Evolutionary conservation across 2,329 filamentous ascomycete species (phyloP).

Genomic region (Pseudogymnoascus sp.): DNA sequence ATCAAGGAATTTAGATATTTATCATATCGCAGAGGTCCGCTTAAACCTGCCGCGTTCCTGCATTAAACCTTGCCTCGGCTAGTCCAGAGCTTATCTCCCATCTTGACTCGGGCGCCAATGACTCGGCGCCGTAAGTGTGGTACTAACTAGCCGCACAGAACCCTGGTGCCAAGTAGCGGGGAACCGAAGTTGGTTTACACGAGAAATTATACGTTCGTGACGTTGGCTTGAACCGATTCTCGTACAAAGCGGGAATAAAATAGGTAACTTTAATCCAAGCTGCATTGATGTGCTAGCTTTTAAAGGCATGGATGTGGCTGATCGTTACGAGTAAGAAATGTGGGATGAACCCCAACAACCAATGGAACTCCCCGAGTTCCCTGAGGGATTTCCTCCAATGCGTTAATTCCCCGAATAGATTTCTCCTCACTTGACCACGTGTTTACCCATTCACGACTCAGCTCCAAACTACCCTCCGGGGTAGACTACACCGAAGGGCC

Average conservation of each 20-base stretch:
- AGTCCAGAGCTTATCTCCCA: not conserved
- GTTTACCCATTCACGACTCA: not conserved
- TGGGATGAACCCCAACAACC: not conserved
- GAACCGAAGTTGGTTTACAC: not conserved
- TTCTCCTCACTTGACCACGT: not conserved
- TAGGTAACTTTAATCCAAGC: not conserved
- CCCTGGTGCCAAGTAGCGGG: not conserved
- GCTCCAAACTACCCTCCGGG: not conserved
- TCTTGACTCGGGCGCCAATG: not conserved
- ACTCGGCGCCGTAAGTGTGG: not conserved
- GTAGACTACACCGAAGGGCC: not conserved
- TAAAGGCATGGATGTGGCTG: not conserved
- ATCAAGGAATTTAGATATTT: not conserved
- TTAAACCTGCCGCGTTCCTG: not conserved
- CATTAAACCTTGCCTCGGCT: not conserved
- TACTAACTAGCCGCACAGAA: not conserved
- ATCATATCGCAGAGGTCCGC: not conserved
- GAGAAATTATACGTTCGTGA: not conserved
- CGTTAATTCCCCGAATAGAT: not conserved
- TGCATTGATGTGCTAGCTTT: not conserved
- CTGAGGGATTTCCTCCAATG: not conserved
- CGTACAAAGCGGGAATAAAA: not conserved
- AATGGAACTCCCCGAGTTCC: not conserved
- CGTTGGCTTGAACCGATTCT: not conserved
- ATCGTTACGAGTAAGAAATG: not conserved